Base-by-base conservation (phyloP, 129 eudicot species). In the Arctium lappa region DNA sequence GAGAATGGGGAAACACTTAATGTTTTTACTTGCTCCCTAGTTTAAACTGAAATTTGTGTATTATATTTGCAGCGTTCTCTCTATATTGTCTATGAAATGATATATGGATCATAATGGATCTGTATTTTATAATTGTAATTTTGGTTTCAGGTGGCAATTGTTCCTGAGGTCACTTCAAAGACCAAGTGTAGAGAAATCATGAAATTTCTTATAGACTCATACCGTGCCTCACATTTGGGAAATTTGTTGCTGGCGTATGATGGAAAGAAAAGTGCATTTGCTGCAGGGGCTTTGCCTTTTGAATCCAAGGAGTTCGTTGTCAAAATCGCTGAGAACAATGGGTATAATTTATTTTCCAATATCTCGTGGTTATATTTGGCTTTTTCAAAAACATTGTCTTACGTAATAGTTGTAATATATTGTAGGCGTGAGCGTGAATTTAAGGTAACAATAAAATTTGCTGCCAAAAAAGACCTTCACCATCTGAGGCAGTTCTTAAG, bases 231-330 rank as follows among this genome's bases (percentile, higher is more conserved):
- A 0, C 92, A 90, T 39, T n/a, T 93, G 88, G 92, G 90, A 2
- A 88, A 80, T 31, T 56, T 81, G 31, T n/a, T 44, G 34, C 33
- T 94, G 1, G 98, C 97, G 0, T 95, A 91, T 73, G 99, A 95
- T 73, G 99, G 99, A 0, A 86, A 88, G 10, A 95, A 95, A 36
- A 91, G 93, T 71, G 91, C 81, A 4, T 95, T 87, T 77, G 77
- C 97, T 38, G 95, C 94, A 2, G 97, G 95, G 2, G 68, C 88
- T 0, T 65, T 95, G 81, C 98, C 99, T 0, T 93, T 95, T 33
- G 68, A 75, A 0, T 90, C 98, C 0, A 91, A 87, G 73, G 99
- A 95, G 0, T 95, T 95, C 48, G 87, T 68, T 30, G 86, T 95
- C 15, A 82, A 77, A 44, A 46, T 91, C 8, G 83, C 40, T 48